Evolutionary conservation across 768 basidiomycete species (phyloP), one percentile per base, ranked within the genome.

Genomic region (Psilocybe tampanensis): DNA sequence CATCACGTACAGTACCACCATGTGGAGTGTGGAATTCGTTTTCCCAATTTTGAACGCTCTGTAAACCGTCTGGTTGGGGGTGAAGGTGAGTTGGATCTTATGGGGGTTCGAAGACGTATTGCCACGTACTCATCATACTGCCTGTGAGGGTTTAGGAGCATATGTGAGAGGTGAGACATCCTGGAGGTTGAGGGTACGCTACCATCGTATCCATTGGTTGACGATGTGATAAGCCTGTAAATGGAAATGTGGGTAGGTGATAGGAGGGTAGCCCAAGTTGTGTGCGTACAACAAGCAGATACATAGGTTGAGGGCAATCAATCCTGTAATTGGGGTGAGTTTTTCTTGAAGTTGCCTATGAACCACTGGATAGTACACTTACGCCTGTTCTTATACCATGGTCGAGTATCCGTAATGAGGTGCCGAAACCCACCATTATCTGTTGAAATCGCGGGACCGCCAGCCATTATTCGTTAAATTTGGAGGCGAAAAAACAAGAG

Each of bases 351-450:
- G 26, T 17, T 12, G 41, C 2, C 15, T 24, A n/a, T 9, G 17
- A 0, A 3, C 7, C 45, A 23, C 23, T 18, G 19, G 23, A 13
- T n/a, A n/a, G n/a, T 15, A 44, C 8, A 58, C 76, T 34, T 48
- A 83, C 83, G 75, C 59, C 63, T 71, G 70, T 86, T 86, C 66
- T 82, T 86, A 70, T 81, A 85, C 86, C 84, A 86, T 59, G 70
- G 82, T 64, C 76, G 70, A 17, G 67, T 72, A 4, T 77, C 78
- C 64, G 83, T 76, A 47, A 85, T 68, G 49, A 85, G 70, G 62
- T 82, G 82, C 3, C 68, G 66, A 61, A 75, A 79, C 15, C 76
- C 74, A 44, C 69, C 61, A 32, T 57, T 61, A 41, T 54, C 63
- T 26, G 61, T 60, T 45, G 68, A 66, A 60, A 74, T 66, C 55